Evolutionary conservation across 2,329 filamentous ascomycete species (phyloP).

Genomic region (Calycina herbarum): DNA sequence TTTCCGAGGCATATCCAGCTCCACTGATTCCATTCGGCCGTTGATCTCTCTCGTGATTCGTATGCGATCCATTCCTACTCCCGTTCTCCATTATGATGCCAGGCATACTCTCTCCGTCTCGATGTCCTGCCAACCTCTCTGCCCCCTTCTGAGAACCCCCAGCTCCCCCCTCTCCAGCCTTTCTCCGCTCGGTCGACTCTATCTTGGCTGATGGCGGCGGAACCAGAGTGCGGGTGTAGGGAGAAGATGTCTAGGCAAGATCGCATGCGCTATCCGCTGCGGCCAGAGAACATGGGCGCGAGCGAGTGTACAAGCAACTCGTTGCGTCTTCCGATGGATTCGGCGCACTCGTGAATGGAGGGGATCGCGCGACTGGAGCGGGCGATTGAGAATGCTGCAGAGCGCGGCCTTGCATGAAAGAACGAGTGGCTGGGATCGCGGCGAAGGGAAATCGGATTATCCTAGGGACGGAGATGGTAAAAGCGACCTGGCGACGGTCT

Average conservation of each 20-base stretch:
- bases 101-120: constrained; percentile 45
- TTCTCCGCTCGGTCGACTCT: constrained; percentile 36
- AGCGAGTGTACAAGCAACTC: constrained; percentile 18
- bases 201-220: constrained; percentile 36
- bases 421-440: constrained; percentile 24
- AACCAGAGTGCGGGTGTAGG: constrained; percentile 14
- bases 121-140: constrained; percentile 29
- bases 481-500: background rate
- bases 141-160: constrained; percentile 31
- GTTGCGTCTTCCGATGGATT: constrained; percentile 6
- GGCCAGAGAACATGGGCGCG: constrained; percentile 34
- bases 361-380: constrained; percentile 20
- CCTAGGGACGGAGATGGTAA: background rate
- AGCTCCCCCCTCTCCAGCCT: constrained; percentile 31
- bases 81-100: constrained; percentile 58
- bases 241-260: constrained; percentile 26
- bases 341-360: constrained; percentile 6
- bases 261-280: constrained; percentile 35
- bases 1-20: constrained; percentile 37
- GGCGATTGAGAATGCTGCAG: constrained; percentile 27
- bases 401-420: constrained; percentile 35
- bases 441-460: constrained; percentile 3
- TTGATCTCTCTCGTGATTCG: constrained; percentile 55
- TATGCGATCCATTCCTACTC: constrained; percentile 52
- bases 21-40: constrained; percentile 48